Conservation (phyloP, 352 stramenopile genomes). For the Globisporangium paddicum region DNA sequence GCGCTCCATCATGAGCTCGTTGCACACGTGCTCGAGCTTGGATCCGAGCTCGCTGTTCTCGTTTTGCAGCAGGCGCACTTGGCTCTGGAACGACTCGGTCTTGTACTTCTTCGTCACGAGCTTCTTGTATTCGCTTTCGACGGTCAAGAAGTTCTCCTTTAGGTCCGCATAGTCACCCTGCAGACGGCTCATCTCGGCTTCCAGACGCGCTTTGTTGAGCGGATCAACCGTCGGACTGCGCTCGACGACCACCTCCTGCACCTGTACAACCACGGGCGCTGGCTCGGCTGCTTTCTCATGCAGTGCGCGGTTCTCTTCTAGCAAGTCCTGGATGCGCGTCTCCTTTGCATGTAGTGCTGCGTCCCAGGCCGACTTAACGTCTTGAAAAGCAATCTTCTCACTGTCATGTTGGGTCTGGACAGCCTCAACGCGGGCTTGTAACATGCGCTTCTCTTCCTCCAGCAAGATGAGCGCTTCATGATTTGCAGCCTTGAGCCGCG, state of each 20-base stretch:
- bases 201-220: conserved; percentile 3
- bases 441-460: conserved; percentile 47
- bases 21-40: conserved; percentile 32
- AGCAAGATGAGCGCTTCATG: conserved; percentile 56
- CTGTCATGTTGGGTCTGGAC: conserved; percentile 1
- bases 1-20: conserved; percentile 35
- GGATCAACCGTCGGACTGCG: not conserved
- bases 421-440: conserved; percentile 32
- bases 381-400: not conserved
- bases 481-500: conserved; percentile 45
- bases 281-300: conserved; percentile 4
- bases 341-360: conserved; percentile 11
- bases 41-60: conserved; percentile 52
- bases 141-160: conserved; percentile 14
- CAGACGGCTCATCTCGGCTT: conserved; percentile 28
- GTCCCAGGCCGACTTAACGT: conserved; percentile 13
- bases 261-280: conserved; percentile 2
- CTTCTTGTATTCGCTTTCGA: conserved; percentile 49
- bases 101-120: conserved; percentile 70
- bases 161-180: conserved; percentile 23
- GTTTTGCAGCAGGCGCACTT: conserved; percentile 57
- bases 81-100: conserved; percentile 68
- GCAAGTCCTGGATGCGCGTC: conserved; percentile 20
- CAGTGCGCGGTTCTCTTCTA: conserved; percentile 24
- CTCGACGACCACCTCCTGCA: conserved; percentile 7